Percentiles rank a stretch among this genome's conserved stretches.
These are phyloP conservation scores for Kluyveromyces wickerhamii DNA, from an alignment of 805 yeast genomes.

Conservation along the genomic window DNA sequence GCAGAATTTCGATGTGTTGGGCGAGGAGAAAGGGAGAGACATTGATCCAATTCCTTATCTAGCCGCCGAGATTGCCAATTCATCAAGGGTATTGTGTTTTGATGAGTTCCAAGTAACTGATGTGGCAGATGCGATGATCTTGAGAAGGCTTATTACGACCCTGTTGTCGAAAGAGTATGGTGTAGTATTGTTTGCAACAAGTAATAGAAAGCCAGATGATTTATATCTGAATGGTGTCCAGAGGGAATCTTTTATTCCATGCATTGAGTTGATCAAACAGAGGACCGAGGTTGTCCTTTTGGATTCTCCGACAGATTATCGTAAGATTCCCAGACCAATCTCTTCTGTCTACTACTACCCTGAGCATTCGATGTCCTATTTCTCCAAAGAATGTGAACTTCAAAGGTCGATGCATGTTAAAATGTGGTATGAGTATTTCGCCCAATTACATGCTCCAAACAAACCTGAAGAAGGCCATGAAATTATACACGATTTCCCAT, in stretches of 20 bases:
- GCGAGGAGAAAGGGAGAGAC: constrained; percentile 37
- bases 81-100: constrained; percentile 76
- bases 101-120: constrained; percentile 98
- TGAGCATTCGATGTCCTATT: constrained; percentile 48
- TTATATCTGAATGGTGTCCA: constrained; percentile 91
- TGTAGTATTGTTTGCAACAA: constrained; percentile 82
- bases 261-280: constrained; percentile 69
- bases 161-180: constrained; percentile 73
- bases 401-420: constrained; percentile 56
- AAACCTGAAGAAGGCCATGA: constrained; percentile 25
- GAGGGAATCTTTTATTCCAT: constrained; percentile 84
- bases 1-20: constrained; percentile 39
- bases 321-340: constrained; percentile 78
- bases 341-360: constrained; percentile 76
- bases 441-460: constrained; percentile 41
- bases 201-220: constrained; percentile 92
- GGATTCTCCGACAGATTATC: constrained; percentile 89
- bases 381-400: constrained; percentile 40
- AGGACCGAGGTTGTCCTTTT: constrained; percentile 70
- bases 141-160: constrained; percentile 63
- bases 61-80: constrained; percentile 74
- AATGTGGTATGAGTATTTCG: constrained; percentile 73
- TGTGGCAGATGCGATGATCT: constrained; percentile 96
- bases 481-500: constrained; percentile 20
- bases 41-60: constrained; percentile 76